These are phyloP conservation scores for Fusarium mexicanum DNA, from an alignment of 2,329 filamentous ascomycete species.

Conservation along the genomic window DNA sequence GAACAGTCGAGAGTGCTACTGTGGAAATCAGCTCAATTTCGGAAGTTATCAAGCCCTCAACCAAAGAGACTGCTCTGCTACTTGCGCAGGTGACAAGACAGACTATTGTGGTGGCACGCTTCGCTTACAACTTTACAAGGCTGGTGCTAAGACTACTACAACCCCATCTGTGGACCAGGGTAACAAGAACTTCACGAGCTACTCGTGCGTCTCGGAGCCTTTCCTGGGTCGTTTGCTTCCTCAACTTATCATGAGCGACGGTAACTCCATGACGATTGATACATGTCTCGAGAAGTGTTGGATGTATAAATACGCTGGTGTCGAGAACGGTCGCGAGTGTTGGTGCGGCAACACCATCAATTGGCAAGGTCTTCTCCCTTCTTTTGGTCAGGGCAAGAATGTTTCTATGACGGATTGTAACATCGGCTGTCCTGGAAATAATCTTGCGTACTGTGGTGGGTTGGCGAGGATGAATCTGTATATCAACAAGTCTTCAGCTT, in stretches of 20 bases:
- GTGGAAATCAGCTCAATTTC: slow-evolving; percentile 46
- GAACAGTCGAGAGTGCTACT: slow-evolving; percentile 53
- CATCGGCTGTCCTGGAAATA: slow-evolving; percentile 49
- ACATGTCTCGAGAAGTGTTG: slow-evolving; percentile 47
- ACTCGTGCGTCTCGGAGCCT: slow-evolving; percentile 50
- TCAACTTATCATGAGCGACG: slow-evolving; percentile 44
- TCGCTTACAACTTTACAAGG: slow-evolving; percentile 48
- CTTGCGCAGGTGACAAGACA: slow-evolving; percentile 45
- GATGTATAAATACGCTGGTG: slow-evolving; percentile 48
- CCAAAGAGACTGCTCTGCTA: slow-evolving; percentile 48
- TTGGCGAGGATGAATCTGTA: slow-evolving; percentile 48
- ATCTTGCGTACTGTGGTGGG: slow-evolving; percentile 45
- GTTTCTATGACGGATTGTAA: slow-evolving; percentile 46
- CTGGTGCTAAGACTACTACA: slow-evolving; percentile 10
- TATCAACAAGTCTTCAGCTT: slow-evolving; percentile 31
- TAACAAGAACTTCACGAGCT: slow-evolving; percentile 51
- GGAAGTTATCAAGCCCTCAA: slow-evolving; percentile 43
- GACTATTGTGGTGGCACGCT: slow-evolving; percentile 50
- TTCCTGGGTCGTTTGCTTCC: slow-evolving; percentile 46
- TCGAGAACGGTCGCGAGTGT: slow-evolving; percentile 52
- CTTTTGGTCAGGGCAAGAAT: slow-evolving; percentile 42
- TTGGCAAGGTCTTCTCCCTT: slow-evolving; percentile 36
- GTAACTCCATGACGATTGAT: slow-evolving; percentile 47
- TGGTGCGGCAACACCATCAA: slow-evolving; percentile 50
- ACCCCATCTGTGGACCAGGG: slow-evolving; percentile 45